A percentile compares a stretch with the other conserved stretches of the same genome.
phyloP scores from a whole-genome alignment of 495 filamentous ascomycete genomes.

The Talaromyces nanjingensis region DNA sequence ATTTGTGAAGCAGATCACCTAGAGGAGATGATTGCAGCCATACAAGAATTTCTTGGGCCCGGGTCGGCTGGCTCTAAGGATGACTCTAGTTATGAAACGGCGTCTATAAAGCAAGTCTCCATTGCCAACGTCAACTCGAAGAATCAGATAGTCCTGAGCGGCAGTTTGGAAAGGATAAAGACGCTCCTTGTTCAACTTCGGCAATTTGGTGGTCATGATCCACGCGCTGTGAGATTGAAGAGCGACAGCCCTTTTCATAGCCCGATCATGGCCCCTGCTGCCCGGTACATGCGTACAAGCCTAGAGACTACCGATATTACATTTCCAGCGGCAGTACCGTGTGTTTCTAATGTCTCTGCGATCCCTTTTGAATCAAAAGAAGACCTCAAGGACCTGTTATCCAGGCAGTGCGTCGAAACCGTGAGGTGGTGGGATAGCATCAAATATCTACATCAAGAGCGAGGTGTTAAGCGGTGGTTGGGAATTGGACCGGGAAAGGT shows the following conservation, averaged over 20 bases:
- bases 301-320: conserved; percentile 54
- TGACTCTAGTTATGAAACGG: conserved; percentile 57
- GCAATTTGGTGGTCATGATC: conserved; percentile 90
- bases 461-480: conserved; percentile 79
- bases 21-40: conserved; percentile 55
- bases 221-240: conserved; percentile 77
- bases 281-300: conserved; percentile 59
- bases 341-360: conserved; percentile 80
- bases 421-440: conserved; percentile 93
- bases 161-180: conserved; percentile 77
- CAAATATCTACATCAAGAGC: conserved; percentile 78
- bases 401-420: conserved; percentile 76
- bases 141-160: conserved; percentile 92
- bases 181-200: conserved; percentile 81
- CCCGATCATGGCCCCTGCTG: conserved; percentile 83
- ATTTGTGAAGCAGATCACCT: conserved; percentile 77
- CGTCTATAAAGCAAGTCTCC: conserved; percentile 75
- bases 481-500: conserved; percentile 95
- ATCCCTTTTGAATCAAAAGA: conserved; percentile 65
- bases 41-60: conserved; percentile 74
- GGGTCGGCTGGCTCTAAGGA: conserved; percentile 52
- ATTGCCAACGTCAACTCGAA: conserved; percentile 94
- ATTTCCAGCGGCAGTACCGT: conserved; percentile 68
- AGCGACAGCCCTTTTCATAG: conserved; percentile 91
- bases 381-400: conserved; percentile 68